A percentile compares a stretch with the other conserved stretches of the same genome.
phyloP scores from a whole-genome alignment of 108 stramenopile species.

The Cylindrotheca closterium region DNA sequence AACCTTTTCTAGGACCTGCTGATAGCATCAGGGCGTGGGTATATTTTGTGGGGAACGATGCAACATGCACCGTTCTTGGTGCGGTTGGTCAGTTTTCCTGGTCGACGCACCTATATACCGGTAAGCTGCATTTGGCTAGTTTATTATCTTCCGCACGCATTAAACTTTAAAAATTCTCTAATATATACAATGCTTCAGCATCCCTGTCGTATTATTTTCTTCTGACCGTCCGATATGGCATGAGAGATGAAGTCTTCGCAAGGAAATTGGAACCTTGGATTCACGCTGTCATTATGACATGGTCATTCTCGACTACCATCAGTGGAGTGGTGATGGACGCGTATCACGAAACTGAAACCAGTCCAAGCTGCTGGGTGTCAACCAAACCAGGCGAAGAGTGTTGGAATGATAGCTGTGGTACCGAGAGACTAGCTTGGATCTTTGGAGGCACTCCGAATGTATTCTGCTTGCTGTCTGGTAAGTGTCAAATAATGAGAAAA shows the following conservation, averaged over 20 bases:
- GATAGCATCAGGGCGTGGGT: slow-evolving; percentile 1
- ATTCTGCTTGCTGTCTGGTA: neutral
- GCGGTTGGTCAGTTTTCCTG: neutral
- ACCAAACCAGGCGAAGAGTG: too few relatives aligned
- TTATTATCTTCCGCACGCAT: too few relatives aligned
- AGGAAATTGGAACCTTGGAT: slow-evolving; percentile 3
- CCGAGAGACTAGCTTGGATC: neutral
- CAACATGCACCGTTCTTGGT: slow-evolving; percentile 8
- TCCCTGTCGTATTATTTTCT: slow-evolving; percentile 12
- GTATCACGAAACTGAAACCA: too few relatives aligned
- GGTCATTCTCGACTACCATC: neutral
- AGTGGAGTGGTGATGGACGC: neutral
- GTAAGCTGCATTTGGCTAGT: too few relatives aligned
- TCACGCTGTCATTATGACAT: neutral
- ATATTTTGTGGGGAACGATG: slow-evolving; percentile 6
- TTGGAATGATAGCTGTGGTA: too few relatives aligned
- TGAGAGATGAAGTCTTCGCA: slow-evolving; percentile 1
- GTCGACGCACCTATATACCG: too few relatives aligned
- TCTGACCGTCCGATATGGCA: slow-evolving; percentile 4
- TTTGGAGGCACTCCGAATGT: slow-evolving; percentile 7
- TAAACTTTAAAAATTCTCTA: too few relatives aligned
- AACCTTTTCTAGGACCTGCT: slow-evolving; percentile 6
- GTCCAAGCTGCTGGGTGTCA: too few relatives aligned
- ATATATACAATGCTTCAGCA: too few relatives aligned
- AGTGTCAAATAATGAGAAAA: too few relatives aligned